Percentiles rank a stretch among this genome's conserved stretches.
Conservation (phyloP, 2,329 filamentous ascomycete species). For the Domatiomyces catenatus region DNA sequence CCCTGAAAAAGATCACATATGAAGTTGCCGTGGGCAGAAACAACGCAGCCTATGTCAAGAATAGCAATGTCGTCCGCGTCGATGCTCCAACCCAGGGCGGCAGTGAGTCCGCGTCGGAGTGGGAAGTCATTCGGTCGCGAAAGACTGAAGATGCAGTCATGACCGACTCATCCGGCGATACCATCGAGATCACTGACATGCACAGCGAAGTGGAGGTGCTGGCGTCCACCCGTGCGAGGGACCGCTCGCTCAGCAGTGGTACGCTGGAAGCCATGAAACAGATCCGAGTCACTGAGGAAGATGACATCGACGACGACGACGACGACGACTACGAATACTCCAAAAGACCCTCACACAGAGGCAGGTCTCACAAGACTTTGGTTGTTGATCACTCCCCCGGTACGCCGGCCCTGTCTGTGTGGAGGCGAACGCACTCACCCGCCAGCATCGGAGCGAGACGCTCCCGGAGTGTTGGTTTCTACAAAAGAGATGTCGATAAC, state of each 20-base stretch:
- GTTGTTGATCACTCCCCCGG: constrained; percentile 5
- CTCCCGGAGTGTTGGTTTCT: constrained; percentile 11
- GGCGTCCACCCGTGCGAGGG: constrained; percentile 3
- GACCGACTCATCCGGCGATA: constrained; percentile 2
- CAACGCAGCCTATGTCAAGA: constrained; percentile 11
- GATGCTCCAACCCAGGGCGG: constrained; percentile 3
- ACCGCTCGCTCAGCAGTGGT: constrained; percentile 1
- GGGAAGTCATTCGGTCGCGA: constrained; percentile 11
- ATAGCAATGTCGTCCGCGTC: constrained; percentile 7
- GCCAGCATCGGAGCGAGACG: neutral
- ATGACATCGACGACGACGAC: constrained; percentile 5
- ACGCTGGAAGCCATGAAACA: constrained; percentile 3
- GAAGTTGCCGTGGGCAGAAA: constrained; percentile 9
- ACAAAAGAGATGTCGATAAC: constrained; percentile 8
- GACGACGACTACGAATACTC: constrained; percentile 3
- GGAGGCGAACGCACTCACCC: neutral
- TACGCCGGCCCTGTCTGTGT: neutral
- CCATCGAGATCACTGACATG: neutral
- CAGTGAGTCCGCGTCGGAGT: constrained; percentile 6
- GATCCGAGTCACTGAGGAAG: constrained; percentile 11
- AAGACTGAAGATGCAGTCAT: constrained; percentile 4
- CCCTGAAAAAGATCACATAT: constrained; percentile 6
- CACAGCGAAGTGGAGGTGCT: constrained; percentile 4
- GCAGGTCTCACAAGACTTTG: constrained; percentile 8
- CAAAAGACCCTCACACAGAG: constrained; percentile 3